Evolutionary conservation across 768 basidiomycete genomes (phyloP), one percentile per base, ranked within the genome.

Genomic region (Leccinum sublutescens): DNA sequence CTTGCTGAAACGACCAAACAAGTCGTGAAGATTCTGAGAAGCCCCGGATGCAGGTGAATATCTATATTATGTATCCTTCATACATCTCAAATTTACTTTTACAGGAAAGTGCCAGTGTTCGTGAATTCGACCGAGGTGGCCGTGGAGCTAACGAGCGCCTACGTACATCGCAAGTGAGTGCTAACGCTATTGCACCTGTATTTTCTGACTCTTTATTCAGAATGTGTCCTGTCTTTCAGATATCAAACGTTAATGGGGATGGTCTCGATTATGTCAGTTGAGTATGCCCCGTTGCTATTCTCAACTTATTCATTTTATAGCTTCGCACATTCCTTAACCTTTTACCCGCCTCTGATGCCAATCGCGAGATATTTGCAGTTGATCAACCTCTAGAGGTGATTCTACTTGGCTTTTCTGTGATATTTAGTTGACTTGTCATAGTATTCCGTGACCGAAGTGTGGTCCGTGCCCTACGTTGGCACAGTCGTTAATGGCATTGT

Each of bases 201-300:
- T 33, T 55, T 34, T 34, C 53, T 61, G 47, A 66, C 27, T 43
- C 40, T 60, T n/a, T 50, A 47, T 40, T 47, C 52, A 95, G 93
- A 69, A 71, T 96, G 68, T 95, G 93, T 67, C 95, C 95, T 0
- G 87, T 96, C 59, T 95, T 96, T 75, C 88, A 89, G 69, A 78
- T 95, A 21, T 97, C 95, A 3, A 98, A 98, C 70, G 93, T 97
- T 14, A 95, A 93, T 1, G 96, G 95, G n/a, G 84, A 91, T 64
- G 93, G 95, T 4, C 83, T 96, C 11, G 87, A 92, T 66, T 80
- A 83, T 64, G 88, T 93, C 64, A 50, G 82, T 64, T 4, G 38
- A n/a, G 4, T 52, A 25, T 25, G 10, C 36, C 54, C 12, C 47
- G 15, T 29, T 34, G 19, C 2, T 43, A 33, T 57, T 51, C 14